Percentiles rank a stretch among this genome's conserved stretches.
phyloP scores from a whole-genome alignment of 1,284 basidiomycete species.

The Bjerkandera adusta region DNA sequence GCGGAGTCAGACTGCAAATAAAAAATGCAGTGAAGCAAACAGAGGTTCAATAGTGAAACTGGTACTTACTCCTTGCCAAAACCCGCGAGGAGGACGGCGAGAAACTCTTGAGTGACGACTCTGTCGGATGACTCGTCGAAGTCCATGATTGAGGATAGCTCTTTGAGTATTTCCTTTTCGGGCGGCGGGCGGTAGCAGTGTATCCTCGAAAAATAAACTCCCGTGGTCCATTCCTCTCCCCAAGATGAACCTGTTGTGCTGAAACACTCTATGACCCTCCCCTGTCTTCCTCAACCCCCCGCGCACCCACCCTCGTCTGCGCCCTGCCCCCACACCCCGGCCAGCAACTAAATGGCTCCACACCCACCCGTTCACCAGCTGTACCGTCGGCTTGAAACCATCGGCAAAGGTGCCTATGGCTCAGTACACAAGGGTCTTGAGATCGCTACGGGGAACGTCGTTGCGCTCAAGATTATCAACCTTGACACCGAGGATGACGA shows the following conservation, averaged over 20 bases:
- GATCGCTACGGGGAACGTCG: constrained; percentile 79
- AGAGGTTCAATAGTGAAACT: constrained; percentile 1
- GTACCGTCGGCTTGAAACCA: constrained; percentile 54
- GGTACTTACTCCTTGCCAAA: constrained; percentile 81
- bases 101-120: constrained; percentile 67
- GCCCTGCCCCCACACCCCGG: neutral
- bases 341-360: constrained; percentile 17
- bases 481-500: constrained; percentile 97
- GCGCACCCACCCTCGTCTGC: neutral
- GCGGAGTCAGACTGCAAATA: constrained; percentile 58
- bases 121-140: constrained; percentile 53
- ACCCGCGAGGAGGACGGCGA: constrained; percentile 82
- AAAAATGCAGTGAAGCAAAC: constrained; percentile 23
- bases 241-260: constrained; percentile 8
- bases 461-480: constrained; percentile 98
- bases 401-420: constrained; percentile 94
- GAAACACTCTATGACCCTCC: neutral
- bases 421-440: constrained; percentile 95
- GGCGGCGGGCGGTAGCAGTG: too few relatives aligned
- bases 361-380: constrained; percentile 40
- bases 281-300: neutral
- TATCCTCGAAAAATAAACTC: too few relatives aligned
- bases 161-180: too few relatives aligned
- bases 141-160: constrained; percentile 52
- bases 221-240: too few relatives aligned